Percentiles rank a stretch among this genome's conserved stretches.
phyloP scores from a whole-genome alignment of 1,139 yeast genomes.

The Suhomyces choctaworum region DNA sequence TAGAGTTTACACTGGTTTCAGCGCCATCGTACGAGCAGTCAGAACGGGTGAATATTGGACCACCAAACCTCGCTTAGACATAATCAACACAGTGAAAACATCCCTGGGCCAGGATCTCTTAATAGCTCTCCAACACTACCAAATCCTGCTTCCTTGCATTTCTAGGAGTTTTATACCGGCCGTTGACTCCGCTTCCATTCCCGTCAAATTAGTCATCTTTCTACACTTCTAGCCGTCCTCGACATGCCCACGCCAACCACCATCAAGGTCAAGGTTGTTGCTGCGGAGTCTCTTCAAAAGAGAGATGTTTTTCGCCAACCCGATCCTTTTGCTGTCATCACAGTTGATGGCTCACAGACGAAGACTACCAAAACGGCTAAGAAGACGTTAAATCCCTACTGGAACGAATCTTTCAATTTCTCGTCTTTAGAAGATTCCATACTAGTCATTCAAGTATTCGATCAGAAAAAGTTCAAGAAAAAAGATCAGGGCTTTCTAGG shows the following conservation, averaged over 20 bases:
- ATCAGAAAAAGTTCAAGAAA: slow-evolving; percentile 94
- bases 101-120: no score
- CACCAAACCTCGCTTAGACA: no score
- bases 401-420: slow-evolving; percentile 88
- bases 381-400: slow-evolving; percentile 92
- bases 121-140: no score
- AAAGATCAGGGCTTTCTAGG: slow-evolving; percentile 99
- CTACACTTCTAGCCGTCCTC: neutral
- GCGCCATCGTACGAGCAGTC: no score
- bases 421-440: slow-evolving; percentile 83
- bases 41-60: no score
- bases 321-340: slow-evolving; percentile 96
- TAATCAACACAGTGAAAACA: no score
- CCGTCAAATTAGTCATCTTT: slow-evolving; percentile 1
- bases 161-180: neutral
- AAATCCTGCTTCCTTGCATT: no score
- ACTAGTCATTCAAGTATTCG: slow-evolving; percentile 91
- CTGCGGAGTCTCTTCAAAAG: slow-evolving; percentile 94
- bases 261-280: slow-evolving; percentile 78
- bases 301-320: slow-evolving; percentile 95
- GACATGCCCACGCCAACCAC: slow-evolving; percentile 29
- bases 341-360: slow-evolving; percentile 96
- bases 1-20: no score
- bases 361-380: slow-evolving; percentile 92
- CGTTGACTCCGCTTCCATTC: neutral